Evolutionary conservation across 805 yeast genomes (phyloP).

Genomic region (Kregervanrija pseudodelftensis): DNA sequence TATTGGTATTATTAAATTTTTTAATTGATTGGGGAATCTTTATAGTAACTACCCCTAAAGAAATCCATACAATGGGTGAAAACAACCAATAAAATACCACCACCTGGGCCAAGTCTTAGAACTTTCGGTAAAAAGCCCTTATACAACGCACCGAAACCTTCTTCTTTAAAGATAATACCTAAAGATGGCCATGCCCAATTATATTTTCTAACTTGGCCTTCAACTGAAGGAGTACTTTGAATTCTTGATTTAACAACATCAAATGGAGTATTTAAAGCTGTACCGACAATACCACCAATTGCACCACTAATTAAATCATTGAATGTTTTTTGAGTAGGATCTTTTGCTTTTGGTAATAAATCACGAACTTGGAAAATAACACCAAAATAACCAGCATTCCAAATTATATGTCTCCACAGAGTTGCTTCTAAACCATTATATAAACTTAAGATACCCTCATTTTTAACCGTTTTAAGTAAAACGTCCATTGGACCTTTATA

Average conservation of each 20-base stretch:
- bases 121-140: conserved; percentile 98
- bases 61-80: conserved; percentile 92
- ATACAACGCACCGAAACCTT: conserved; percentile 86
- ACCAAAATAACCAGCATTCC: conserved; percentile 99
- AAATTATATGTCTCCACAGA: conserved; percentile 89
- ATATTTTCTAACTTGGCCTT: conserved; percentile 80
- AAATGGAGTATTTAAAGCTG: conserved; percentile 91
- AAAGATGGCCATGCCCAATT: conserved; percentile 88
- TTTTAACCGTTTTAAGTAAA: conserved; percentile 57
- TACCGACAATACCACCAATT: conserved; percentile 96
- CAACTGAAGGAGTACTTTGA: conserved; percentile 59
- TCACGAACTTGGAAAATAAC: conserved; percentile 80
- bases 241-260: conserved; percentile 97
- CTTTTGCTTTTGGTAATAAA: conserved; percentile 70
- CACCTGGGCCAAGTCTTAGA: conserved; percentile 97
- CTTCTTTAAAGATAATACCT: conserved; percentile 70
- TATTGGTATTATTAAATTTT: no score
- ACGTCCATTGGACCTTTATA: conserved; percentile 84
- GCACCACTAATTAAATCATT: conserved; percentile 90
- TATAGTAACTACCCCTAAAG: conserved; percentile 55
- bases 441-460: conserved; percentile 74
- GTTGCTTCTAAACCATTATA: conserved; percentile 97
- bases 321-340: conserved; percentile 64
- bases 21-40: conserved; percentile 10
- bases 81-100: conserved; percentile 96